phyloP scores from a whole-genome alignment of 441 rosid species.

The Adansonia rubrostipa region DNA sequence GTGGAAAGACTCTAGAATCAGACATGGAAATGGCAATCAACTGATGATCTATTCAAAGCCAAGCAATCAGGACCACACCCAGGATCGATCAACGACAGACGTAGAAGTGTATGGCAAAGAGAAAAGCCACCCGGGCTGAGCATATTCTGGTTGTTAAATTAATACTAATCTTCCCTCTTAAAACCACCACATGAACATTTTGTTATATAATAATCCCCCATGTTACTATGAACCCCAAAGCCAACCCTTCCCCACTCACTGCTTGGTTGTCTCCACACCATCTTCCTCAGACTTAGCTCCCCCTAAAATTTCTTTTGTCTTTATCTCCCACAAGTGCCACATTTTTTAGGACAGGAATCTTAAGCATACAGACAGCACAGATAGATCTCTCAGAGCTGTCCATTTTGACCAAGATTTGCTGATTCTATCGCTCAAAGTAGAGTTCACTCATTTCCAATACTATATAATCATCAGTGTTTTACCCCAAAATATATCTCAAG shows the following conservation, averaged over 20 bases:
- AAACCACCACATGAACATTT: slow-evolving; percentile 49
- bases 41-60: background rate
- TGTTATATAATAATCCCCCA: slow-evolving; percentile 39
- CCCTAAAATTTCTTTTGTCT: slow-evolving; percentile 42
- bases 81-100: slow-evolving; percentile 6
- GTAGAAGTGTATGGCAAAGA: slow-evolving; percentile 39
- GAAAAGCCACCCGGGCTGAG: slow-evolving; percentile 39
- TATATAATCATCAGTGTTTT: slow-evolving; percentile 19
- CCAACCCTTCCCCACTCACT: slow-evolving; percentile 44
- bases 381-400: slow-evolving; percentile 50
- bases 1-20: no score
- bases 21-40: background rate
- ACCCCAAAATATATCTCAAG: slow-evolving; percentile 27
- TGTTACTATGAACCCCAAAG: slow-evolving; percentile 46
- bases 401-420: slow-evolving; percentile 51
- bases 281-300: slow-evolving; percentile 40
- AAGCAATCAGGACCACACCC: slow-evolving; percentile 22
- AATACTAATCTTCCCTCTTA: slow-evolving; percentile 18
- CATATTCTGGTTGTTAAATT: slow-evolving; percentile 23
- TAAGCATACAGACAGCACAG: slow-evolving; percentile 46
- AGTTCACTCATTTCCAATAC: background rate
- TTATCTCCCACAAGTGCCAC: slow-evolving; percentile 35
- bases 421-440: slow-evolving; percentile 4
- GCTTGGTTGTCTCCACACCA: slow-evolving; percentile 47
- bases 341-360: slow-evolving; percentile 38